These are phyloP conservation scores for Podospora pseudopauciseta DNA, from an alignment of 495 filamentous ascomycete species.

Conservation along the genomic window DNA sequence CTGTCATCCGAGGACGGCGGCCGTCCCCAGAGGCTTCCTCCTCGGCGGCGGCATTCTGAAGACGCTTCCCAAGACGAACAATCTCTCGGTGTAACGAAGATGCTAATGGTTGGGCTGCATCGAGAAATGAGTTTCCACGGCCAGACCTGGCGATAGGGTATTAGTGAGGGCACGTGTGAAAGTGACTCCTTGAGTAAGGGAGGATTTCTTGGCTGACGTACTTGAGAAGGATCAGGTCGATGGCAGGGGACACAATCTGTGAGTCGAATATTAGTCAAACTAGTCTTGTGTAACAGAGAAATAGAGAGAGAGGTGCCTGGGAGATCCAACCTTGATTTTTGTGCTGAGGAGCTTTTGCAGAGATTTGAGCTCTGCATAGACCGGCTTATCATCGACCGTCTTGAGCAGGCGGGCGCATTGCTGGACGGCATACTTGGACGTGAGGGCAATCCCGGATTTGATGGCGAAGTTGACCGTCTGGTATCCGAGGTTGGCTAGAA, in stretches of 20 bases:
- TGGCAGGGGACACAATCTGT: slow-evolving; percentile 84
- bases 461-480: slow-evolving; percentile 93
- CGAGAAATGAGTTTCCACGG: slow-evolving; percentile 90
- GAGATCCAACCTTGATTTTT: slow-evolving; percentile 69
- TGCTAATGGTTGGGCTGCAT: slow-evolving; percentile 81
- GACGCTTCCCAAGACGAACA: slow-evolving; percentile 71
- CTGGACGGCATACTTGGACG: slow-evolving; percentile 76
- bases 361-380: slow-evolving; percentile 60
- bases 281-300: not conserved
- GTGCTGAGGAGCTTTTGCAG: slow-evolving; percentile 73
- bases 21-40: slow-evolving; percentile 53
- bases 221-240: slow-evolving; percentile 93
- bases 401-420: slow-evolving; percentile 79
- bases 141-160: slow-evolving; percentile 57
- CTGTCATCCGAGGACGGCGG: slow-evolving; percentile 42
- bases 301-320: not conserved
- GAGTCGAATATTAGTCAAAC: not conserved
- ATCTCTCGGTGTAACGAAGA: slow-evolving; percentile 87
- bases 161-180: slow-evolving; percentile 10
- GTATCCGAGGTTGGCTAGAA: slow-evolving; percentile 60
- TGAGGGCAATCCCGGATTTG: slow-evolving; percentile 83
- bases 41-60: slow-evolving; percentile 64
- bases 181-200: not conserved
- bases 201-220: slow-evolving; percentile 28
- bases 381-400: slow-evolving; percentile 60